Conservation (phyloP, 169 alveolate genomes). For the Plasmodium reichenowi region DNA sequence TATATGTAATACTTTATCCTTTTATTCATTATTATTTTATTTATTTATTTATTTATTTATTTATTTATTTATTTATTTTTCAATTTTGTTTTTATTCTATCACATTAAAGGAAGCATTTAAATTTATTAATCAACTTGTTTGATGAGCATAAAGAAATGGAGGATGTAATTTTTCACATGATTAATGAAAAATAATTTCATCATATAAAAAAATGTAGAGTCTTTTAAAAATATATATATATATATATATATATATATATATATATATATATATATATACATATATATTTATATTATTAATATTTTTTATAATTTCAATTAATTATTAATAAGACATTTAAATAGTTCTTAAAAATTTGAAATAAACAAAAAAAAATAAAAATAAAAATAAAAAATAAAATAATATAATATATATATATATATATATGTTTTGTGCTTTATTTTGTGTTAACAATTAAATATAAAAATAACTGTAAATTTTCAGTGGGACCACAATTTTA, state of each 20-base stretch:
- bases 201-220: too few species aligned
- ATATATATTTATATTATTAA: background rate
- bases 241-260: background rate
- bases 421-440: too few species aligned
- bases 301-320: background rate
- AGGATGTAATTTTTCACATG: constrained; percentile 14
- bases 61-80: background rate
- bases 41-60: background rate
- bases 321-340: too few species aligned
- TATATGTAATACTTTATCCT: background rate
- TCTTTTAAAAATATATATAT: background rate
- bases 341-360: too few species aligned
- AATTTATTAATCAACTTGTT: constrained; percentile 24
- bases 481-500: constrained; percentile 94
- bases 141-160: constrained; percentile 61
- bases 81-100: background rate
- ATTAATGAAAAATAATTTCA: too few species aligned
- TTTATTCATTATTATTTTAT: background rate
- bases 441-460: too few species aligned
- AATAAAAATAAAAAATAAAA: too few species aligned
- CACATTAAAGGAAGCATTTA: constrained; percentile 34
- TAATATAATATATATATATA: too few species aligned
- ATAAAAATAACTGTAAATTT: background rate
- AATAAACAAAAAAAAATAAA: too few species aligned
- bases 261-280: background rate